These are phyloP conservation scores for Colletotrichum lentis DNA, from an alignment of 2,329 filamentous ascomycete genomes.

Conservation along the genomic window DNA sequence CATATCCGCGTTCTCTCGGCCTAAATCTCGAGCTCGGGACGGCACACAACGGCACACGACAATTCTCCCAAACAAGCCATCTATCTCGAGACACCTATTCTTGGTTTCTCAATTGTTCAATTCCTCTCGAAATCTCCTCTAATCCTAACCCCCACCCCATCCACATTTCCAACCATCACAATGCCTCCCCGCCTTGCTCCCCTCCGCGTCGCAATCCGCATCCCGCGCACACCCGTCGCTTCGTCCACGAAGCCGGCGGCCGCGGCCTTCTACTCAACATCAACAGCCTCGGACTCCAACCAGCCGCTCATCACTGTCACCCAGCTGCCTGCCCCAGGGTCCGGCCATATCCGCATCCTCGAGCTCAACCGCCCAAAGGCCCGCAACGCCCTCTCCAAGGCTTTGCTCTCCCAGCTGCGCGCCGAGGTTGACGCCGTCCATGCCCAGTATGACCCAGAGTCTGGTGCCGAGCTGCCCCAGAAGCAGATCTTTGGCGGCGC, in stretches of 20 bases:
- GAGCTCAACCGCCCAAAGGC: conserved; percentile 85
- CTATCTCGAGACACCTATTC: not conserved
- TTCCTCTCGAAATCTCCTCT: not conserved
- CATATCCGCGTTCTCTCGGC: conserved; percentile 26
- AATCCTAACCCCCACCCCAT: rapidly evolving
- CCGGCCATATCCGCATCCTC: conserved; percentile 86
- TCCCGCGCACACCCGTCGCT: conserved; percentile 31
- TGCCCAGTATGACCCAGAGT: conserved; percentile 61
- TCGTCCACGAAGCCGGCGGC: conserved; percentile 7
- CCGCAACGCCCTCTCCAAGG: conserved; percentile 88
- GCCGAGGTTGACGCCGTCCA: conserved; percentile 77
- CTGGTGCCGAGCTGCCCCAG: conserved; percentile 60
- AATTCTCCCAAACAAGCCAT: too few relatives aligned
- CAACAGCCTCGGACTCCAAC: conserved; percentile 49
- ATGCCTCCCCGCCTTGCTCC: conserved; percentile 48
- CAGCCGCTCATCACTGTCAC: conserved; percentile 71
- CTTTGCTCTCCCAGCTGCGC: conserved; percentile 76
- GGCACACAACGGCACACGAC: not conserved
- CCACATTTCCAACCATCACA: conserved; percentile 11
- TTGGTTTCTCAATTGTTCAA: not conserved
- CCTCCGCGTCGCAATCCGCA: conserved; percentile 38
- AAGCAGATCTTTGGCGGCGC: conserved; percentile 55
- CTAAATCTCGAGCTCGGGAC: conserved; percentile 1
- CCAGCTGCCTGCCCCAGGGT: conserved; percentile 78
- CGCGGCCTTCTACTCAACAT: conserved; percentile 53